These are phyloP conservation scores for Sequoia sempervirens DNA, from an alignment of 75 land plant species.

Conservation along the genomic window DNA sequence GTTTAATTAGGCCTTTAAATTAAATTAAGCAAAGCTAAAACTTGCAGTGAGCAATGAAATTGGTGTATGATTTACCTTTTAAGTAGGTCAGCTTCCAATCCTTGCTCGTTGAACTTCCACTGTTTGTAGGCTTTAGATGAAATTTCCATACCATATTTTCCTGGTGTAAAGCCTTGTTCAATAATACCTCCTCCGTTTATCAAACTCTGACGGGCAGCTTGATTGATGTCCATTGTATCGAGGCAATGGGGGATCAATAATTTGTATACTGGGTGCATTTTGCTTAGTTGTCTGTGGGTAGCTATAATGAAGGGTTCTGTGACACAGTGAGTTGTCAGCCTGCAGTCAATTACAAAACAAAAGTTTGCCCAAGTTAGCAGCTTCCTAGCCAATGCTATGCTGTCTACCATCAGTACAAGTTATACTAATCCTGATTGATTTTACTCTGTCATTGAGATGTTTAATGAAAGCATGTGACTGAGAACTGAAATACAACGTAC, in stretches of 20 bases:
- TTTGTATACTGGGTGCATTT: conserved; percentile 50
- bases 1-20: not conserved
- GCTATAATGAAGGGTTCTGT: conserved; percentile 77
- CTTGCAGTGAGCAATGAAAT: not conserved
- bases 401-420: too few relatives aligned
- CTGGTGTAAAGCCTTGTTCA: not conserved
- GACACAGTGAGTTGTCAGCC: conserved; percentile 13
- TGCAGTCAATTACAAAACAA: not conserved
- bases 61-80: too few relatives aligned
- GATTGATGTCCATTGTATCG: conserved; percentile 11
- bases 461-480: not conserved
- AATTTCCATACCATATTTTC: too few relatives aligned
- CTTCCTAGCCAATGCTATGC: too few relatives aligned
- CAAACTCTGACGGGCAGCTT: conserved; percentile 2
- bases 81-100: too few relatives aligned
- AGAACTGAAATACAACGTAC: not conserved
- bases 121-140: too few relatives aligned
- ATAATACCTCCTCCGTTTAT: conserved; percentile 7
- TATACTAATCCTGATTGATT: too few relatives aligned
- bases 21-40: not conserved
- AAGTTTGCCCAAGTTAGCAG: not conserved
- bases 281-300: conserved; percentile 58
- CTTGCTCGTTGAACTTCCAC: too few relatives aligned
- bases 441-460: too few relatives aligned
- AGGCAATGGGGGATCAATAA: conserved; percentile 1